phyloP scores from a whole-genome alignment of 805 yeast species.

The Clavispora phyllophila region DNA sequence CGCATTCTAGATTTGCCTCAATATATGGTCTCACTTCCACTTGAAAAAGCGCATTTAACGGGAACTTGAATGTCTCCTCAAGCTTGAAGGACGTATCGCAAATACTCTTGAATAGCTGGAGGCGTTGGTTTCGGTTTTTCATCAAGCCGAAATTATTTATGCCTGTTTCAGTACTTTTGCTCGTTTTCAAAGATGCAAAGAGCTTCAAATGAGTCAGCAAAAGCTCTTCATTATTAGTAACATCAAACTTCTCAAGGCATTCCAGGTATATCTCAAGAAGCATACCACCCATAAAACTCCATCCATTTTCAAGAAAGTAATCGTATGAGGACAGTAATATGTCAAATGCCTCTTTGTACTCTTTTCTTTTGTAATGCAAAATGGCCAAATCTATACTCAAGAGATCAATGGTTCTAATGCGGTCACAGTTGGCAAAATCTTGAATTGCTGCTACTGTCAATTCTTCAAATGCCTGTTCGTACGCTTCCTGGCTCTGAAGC shows the following conservation, averaged over 20 bases:
- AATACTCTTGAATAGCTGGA: constrained; percentile 3
- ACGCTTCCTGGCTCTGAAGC: constrained; percentile 16
- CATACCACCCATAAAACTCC: constrained; percentile 68
- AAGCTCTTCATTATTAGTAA: constrained; percentile 23
- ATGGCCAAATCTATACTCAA: constrained; percentile 77
- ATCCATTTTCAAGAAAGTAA: constrained; percentile 62
- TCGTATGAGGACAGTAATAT: constrained; percentile 66
- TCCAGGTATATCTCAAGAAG: constrained; percentile 62
- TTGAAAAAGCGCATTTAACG: constrained; percentile 33
- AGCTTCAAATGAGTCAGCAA: constrained; percentile 38
- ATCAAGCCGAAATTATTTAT: constrained; percentile 24
- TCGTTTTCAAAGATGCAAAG: constrained; percentile 26
- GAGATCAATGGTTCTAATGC: constrained; percentile 65
- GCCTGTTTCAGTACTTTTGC: constrained; percentile 13
- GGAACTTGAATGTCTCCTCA: constrained; percentile 13
- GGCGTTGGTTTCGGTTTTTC: constrained; percentile 13
- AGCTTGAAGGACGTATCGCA: constrained; percentile 3
- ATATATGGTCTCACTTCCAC: constrained; percentile 34
- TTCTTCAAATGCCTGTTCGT: constrained; percentile 34
- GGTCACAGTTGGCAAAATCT: constrained; percentile 45
- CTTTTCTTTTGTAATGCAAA: constrained; percentile 51
- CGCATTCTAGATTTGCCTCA: constrained; percentile 13
- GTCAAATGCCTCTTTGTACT: constrained; percentile 56
- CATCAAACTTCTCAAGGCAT: constrained; percentile 48
- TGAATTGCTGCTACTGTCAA: constrained; percentile 54